phyloP scores from a whole-genome alignment of 768 basidiomycete species.

The Cystofilobasidium macerans region DNA sequence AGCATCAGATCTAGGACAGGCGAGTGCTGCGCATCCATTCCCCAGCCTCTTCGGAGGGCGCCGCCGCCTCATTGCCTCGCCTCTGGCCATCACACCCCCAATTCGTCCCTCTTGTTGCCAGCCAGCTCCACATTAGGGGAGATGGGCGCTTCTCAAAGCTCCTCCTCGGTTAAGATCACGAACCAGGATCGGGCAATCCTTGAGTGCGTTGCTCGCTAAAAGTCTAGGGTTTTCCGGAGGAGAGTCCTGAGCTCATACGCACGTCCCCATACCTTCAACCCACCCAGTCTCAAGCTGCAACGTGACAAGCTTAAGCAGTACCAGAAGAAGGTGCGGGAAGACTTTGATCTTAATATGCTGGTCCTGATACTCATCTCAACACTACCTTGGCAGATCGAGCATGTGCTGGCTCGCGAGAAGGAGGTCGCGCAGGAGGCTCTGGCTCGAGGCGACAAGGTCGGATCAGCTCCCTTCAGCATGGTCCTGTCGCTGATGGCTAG shows the following conservation, averaged over 20 bases:
- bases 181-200: slow-evolving; percentile 87
- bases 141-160: slow-evolving; percentile 36
- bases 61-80: no score
- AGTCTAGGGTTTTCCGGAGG: slow-evolving; percentile 1
- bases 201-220: slow-evolving; percentile 49
- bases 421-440: slow-evolving; percentile 78
- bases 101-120: no score
- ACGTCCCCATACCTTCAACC: neutral
- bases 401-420: slow-evolving; percentile 72
- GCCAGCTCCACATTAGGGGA: no score
- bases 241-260: slow-evolving; percentile 17
- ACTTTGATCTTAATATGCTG: neutral
- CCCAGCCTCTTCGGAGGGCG: no score
- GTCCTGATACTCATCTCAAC: neutral
- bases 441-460: slow-evolving; percentile 64
- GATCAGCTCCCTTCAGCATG: neutral
- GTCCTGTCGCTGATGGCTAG: no score
- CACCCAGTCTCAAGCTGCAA: slow-evolving; percentile 65
- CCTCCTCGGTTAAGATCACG: slow-evolving; percentile 72
- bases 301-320: slow-evolving; percentile 92
- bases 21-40: no score
- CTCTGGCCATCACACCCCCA: no score
- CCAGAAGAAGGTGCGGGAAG: slow-evolving; percentile 65
- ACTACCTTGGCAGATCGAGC: slow-evolving; percentile 59
- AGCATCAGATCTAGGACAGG: no score